Evolutionary conservation across 108 stramenopile genomes (phyloP), one percentile per base, ranked within the genome.

Genomic region (Cyclostephanos tholiformis): DNA sequence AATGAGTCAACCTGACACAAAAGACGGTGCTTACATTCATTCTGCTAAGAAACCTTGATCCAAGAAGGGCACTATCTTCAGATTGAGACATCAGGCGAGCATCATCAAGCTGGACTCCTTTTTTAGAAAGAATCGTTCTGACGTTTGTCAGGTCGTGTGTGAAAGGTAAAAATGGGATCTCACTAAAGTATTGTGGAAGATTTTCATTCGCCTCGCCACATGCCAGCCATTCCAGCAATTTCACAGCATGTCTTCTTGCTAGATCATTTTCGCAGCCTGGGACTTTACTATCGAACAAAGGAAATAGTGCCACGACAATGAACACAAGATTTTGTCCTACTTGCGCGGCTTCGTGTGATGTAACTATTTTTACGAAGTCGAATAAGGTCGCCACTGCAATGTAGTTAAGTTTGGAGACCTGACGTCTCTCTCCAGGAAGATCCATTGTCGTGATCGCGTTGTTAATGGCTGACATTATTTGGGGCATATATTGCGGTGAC

Each of bases 111-210:
- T 87, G 82, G 10, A 96, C 82, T n/a, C 92, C 91, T 16, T 81
- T 75, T 55, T 63, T 17, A 36, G 71, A 61, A 0, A 96, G 80
- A 26, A 79, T 57, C 19, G 49, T 60, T 49, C 87, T 80, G 6
- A 91, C 84, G 4, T 53, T 49, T 29, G 84, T 65, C 20, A 96
- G 74, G 22, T 71, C 64, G 69, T 74, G 69, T 1, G 68, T 65
- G 19, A 60, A 35, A 2, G 93, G 91, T 26, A 96, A 80, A 66
- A 96, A 96, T 25, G 95, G 93, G 35, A 96, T 80, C 36, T 87
- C 81, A 20, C 38, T 70, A 67, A 94, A 93, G 55, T 69, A 76
- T 25, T 65, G 67, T 20, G 85, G 65, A 8, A 92, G 72, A 23
- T 50, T 48, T 29, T 69, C 80, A 22, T 88, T 87, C 19, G 85